These are phyloP conservation scores for Eucalyptus marginata DNA, from an alignment of 345 rosid species.

Conservation along the genomic window DNA sequence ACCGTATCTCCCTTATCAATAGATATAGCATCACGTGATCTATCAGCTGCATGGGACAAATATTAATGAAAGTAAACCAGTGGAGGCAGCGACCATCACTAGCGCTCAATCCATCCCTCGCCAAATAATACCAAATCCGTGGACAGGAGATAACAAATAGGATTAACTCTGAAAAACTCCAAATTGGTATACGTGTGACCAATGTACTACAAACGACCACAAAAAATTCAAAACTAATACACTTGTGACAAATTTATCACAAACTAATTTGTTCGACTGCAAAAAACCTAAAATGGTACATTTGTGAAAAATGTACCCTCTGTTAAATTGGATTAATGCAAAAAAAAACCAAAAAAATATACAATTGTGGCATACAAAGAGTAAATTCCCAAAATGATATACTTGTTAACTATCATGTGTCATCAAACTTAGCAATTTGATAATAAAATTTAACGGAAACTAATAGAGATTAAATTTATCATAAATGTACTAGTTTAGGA, in stretches of 20 bases:
- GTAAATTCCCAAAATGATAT: accelerated
- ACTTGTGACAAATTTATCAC: too few species aligned
- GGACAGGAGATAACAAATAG: background rate
- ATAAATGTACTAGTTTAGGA: accelerated
- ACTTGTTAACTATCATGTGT: accelerated
- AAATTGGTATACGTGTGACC: accelerated
- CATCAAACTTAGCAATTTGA: too few species aligned
- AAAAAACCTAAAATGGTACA: too few species aligned
- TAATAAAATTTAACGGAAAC: accelerated
- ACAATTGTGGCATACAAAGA: accelerated
- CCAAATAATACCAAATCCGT: background rate
- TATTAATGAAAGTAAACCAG: background rate
- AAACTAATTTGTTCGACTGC: too few species aligned
- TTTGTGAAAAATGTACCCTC: too few species aligned
- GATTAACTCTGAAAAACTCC: accelerated
- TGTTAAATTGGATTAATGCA: accelerated
- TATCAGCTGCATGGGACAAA: background rate
- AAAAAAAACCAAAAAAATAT: too few species aligned
- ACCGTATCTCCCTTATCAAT: background rate
- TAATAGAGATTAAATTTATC: too few species aligned
- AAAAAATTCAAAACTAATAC: accelerated
- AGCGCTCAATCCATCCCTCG: accelerated
- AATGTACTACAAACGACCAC: too few species aligned
- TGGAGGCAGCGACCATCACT: background rate
- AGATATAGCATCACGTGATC: background rate